Percentiles rank a stretch among this genome's conserved stretches.
Evolutionary conservation across 148 eudicot species (phyloP).

Genomic region (Silene conica): DNA sequence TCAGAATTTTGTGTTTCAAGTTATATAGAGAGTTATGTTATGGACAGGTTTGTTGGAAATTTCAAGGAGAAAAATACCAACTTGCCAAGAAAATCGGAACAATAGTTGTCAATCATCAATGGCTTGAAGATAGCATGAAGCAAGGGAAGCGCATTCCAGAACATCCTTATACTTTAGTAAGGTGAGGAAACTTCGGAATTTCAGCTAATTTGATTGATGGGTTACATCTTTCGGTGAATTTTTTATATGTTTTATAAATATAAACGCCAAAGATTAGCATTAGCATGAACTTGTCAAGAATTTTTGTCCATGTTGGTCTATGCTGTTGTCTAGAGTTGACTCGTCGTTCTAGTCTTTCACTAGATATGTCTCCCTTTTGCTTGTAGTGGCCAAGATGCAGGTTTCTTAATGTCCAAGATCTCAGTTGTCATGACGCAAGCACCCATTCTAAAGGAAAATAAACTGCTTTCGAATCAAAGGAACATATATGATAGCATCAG

Average conservation of each 20-base stretch:
- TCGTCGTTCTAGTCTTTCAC: too few species aligned
- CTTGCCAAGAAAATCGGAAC: constrained; percentile 58
- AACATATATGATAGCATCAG: constrained; percentile 24
- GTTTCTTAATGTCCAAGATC: constrained; percentile 33
- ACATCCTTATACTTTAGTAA: constrained; percentile 44
- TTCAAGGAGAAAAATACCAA: constrained; percentile 69
- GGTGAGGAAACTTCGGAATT: constrained; percentile 38
- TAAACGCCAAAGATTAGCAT: too few species aligned
- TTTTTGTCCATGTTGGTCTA: neutral
- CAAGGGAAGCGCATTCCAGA: constrained; percentile 61
- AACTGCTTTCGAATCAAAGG: constrained; percentile 22
- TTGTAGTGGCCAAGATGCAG: constrained; percentile 73
- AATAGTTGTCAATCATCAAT: constrained; percentile 63
- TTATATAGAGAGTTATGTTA: neutral
- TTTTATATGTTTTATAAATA: neutral
- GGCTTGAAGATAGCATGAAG: constrained; percentile 83
- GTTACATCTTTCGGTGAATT: neutral
- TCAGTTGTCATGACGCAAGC: constrained; percentile 25
- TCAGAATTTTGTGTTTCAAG: neutral
- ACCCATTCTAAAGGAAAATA: constrained; percentile 21
- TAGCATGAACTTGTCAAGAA: neutral
- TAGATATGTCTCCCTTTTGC: constrained; percentile 15
- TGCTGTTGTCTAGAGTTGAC: neutral
- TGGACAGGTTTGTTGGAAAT: constrained; percentile 78
- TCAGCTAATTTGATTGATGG: neutral